Evolutionary conservation across 1,139 yeast species (phyloP).

Genomic region (Sugiyamaella sp.): DNA sequence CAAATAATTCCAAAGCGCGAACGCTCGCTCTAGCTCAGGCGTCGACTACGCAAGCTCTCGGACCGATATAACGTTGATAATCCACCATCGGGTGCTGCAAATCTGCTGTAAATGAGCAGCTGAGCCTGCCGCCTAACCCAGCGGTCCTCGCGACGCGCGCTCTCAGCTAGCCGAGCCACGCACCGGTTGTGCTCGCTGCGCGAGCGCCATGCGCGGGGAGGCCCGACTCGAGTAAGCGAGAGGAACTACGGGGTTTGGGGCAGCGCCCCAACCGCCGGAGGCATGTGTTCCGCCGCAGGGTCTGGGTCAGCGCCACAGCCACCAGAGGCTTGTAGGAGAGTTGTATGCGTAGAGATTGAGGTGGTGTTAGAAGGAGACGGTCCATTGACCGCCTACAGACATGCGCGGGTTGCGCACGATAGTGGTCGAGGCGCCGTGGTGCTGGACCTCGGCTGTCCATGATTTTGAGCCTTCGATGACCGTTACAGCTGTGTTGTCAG

Average conservation of each 20-base stretch:
- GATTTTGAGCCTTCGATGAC: conserved; percentile 45
- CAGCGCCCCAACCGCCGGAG: conserved; percentile 14
- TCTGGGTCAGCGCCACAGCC: background rate
- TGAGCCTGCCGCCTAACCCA: no score
- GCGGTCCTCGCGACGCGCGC: no score
- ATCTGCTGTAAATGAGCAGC: no score
- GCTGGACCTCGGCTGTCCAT: conserved; percentile 44
- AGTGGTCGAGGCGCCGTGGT: conserved; percentile 26
- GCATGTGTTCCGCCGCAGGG: background rate
- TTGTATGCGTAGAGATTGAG: background rate
- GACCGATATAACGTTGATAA: background rate
- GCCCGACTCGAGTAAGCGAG: no score
- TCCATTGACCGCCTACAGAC: conserved; percentile 55
- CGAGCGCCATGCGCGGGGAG: background rate
- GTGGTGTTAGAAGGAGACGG: conserved; percentile 3
- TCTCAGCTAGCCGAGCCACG: no score
- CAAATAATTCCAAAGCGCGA: background rate
- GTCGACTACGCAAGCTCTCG: background rate
- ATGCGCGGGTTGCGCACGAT: conserved; percentile 60
- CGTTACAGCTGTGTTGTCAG: conserved; percentile 32
- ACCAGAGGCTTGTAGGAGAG: background rate
- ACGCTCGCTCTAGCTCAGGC: background rate
- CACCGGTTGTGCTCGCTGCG: no score
- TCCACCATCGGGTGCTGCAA: background rate
- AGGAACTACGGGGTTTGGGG: background rate